Evolutionary conservation across 2,329 filamentous ascomycete genomes (phyloP), one percentile per base, ranked within the genome.

Genomic region (Penicillium fuscoglaucum): DNA sequence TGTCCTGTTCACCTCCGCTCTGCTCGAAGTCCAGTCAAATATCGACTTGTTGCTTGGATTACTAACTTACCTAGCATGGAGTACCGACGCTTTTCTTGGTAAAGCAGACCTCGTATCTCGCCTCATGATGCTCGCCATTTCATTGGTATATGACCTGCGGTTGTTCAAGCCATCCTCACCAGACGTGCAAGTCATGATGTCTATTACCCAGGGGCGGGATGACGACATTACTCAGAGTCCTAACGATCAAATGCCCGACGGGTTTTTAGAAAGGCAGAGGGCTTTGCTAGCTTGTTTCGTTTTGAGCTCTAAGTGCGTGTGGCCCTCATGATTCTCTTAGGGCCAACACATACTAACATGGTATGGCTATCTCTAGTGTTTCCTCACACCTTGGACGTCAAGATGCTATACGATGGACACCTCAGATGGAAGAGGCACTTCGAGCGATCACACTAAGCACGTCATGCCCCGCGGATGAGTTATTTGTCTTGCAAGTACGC

Each of bases 401-500:
- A 56, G 72, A 75, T 39, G 64, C 74, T 19, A 51, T 76, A 43
- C 67, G 69, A 50, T 77, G 75, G 75, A 74, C 72, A 3, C 61
- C 71, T n/a, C 70, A 72, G 52, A 76, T 78, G 74, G 75, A 76
- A 58, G 70, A 75, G 35, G 68, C 68, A 2, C 69, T 77, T 51
- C 64, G 50, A 41, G 52, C 68, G 19, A 65, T 77, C 6, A 58
- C 59, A 41, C 59, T 58, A 2, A 72, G 56, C 55, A 65, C 67
- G 3, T 44, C 63, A 26, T 73, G 63, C 35, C 61, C 66, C 6
- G 58, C 64, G 1, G 75, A 78, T 60, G 61, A 64, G 12, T 28
- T 63, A 10, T 72, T 78, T 44, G 66, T 68, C 9, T 58, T 66
- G 29, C 76, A 78, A 62, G 70, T 77, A 9, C 75, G 71, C 33